phyloP scores from a whole-genome alignment of 495 filamentous ascomycete species.

The Penicilliopsis zonata region DNA sequence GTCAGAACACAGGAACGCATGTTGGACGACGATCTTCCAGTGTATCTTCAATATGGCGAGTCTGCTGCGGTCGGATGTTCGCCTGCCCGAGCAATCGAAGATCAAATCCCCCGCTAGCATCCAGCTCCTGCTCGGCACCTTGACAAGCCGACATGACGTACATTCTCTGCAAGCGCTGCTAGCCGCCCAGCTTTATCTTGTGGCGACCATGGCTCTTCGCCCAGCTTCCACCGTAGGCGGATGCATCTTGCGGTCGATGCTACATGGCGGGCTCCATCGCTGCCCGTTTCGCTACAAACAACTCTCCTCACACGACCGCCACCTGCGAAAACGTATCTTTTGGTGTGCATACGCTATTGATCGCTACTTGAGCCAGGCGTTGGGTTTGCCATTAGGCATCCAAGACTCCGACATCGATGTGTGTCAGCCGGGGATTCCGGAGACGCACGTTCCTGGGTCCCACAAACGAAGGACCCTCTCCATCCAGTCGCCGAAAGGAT shows the following conservation, averaged over 20 bases:
- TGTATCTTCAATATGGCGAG: conserved; percentile 26
- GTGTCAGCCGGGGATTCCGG: conserved; percentile 19
- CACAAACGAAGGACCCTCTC: no score
- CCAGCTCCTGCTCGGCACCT: conserved; percentile 14
- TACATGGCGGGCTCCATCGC: conserved; percentile 29
- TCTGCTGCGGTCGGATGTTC: conserved; percentile 15
- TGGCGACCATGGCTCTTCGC: conserved; percentile 27
- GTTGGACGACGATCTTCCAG: conserved; percentile 30
- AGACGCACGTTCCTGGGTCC: conserved; percentile 15
- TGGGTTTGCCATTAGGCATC: conserved; percentile 31
- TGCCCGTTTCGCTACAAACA: conserved; percentile 31
- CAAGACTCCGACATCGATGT: conserved; percentile 33
- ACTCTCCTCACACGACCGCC: conserved; percentile 27
- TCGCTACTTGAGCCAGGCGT: conserved; percentile 33
- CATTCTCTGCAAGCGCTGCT: conserved; percentile 26
- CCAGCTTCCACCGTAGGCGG: conserved; percentile 27
- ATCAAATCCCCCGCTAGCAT: conserved; percentile 19
- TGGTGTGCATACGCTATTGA: conserved; percentile 41
- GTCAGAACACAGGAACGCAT: conserved; percentile 14
- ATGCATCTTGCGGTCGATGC: conserved; percentile 25
- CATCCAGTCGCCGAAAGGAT: no score
- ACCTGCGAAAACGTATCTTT: conserved; percentile 34
- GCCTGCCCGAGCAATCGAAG: conserved; percentile 12
- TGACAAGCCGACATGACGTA: conserved; percentile 23
- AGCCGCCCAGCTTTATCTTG: conserved; percentile 24